Evolutionary conservation across 2,329 filamentous ascomycete species (phyloP).

Genomic region (Trematosphaeria pertusa): DNA sequence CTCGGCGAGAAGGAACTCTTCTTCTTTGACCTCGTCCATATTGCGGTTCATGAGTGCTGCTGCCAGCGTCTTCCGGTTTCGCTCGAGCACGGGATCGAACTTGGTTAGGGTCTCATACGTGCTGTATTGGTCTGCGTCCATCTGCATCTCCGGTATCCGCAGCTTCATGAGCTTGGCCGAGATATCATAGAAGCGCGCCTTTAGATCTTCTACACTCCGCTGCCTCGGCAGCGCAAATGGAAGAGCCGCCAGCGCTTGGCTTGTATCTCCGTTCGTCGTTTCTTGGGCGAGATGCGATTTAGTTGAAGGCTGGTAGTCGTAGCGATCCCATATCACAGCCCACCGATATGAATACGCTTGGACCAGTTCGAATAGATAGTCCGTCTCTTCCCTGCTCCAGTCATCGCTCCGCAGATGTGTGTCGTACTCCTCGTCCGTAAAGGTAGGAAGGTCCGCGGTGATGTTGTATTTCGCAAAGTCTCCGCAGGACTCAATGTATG

Average conservation of each 20-base stretch:
- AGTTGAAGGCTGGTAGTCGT: constrained; percentile 69
- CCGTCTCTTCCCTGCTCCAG: constrained; percentile 93
- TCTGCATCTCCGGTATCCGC: constrained; percentile 56
- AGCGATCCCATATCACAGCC: constrained; percentile 91
- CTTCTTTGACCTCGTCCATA: constrained; percentile 88
- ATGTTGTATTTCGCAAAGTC: constrained; percentile 89
- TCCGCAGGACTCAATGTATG: constrained; percentile 56
- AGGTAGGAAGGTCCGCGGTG: constrained; percentile 76
- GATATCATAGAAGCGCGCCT: constrained; percentile 87
- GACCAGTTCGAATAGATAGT: constrained; percentile 81
- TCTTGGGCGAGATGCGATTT: constrained; percentile 28
- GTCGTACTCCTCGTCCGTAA: constrained; percentile 87
- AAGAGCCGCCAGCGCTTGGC: constrained; percentile 36
- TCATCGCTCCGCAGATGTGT: constrained; percentile 74
- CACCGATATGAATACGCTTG: constrained; percentile 86
- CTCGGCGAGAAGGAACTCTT: constrained; percentile 87
- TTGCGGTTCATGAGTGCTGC: constrained; percentile 78
- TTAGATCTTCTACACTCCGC: constrained; percentile 87
- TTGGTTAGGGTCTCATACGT: constrained; percentile 85
- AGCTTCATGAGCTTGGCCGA: constrained; percentile 61
- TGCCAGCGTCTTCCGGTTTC: constrained; percentile 82
- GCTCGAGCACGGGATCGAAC: constrained; percentile 83
- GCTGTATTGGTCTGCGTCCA: constrained; percentile 85
- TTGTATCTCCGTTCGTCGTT: constrained; percentile 25
- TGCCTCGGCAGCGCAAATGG: constrained; percentile 56